These are phyloP conservation scores for Yamadazyma buinensis DNA, from an alignment of 1,139 yeast species.

Conservation along the genomic window DNA sequence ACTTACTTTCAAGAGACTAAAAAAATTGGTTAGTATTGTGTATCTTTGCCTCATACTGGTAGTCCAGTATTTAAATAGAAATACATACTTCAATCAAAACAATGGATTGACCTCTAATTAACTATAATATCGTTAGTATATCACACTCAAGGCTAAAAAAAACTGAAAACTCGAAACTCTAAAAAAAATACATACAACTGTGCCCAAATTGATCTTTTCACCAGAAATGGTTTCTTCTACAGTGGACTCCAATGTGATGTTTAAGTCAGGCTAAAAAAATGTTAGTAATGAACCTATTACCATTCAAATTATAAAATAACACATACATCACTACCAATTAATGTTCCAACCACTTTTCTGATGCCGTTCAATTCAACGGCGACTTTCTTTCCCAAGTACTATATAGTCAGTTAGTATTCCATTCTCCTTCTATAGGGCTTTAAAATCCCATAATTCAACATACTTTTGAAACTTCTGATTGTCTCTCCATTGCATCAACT, in stretches of 20 bases:
- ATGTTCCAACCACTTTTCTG: constrained; percentile 65
- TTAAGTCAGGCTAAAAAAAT: constrained; percentile 51
- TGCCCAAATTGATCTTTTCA: constrained; percentile 52
- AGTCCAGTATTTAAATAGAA: too few species aligned
- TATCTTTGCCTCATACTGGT: too few species aligned
- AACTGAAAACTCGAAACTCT: too few species aligned
- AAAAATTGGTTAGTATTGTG: constrained; percentile 10
- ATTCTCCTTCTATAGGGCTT: constrained; percentile 18
- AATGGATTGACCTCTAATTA: constrained; percentile 60
- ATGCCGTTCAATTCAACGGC: constrained; percentile 71
- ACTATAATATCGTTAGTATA: constrained; percentile 30
- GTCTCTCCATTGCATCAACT: too few species aligned
- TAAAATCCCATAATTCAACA: constrained; percentile 16
- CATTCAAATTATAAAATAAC: constrained; percentile 3
- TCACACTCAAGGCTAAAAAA: too few species aligned
- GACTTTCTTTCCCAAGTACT: constrained; percentile 77
- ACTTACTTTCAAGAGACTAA: constrained; percentile 30
- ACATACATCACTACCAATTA: constrained; percentile 74
- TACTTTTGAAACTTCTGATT: constrained; percentile 19
- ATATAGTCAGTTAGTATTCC: constrained; percentile 19
- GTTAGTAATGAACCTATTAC: constrained; percentile 15
- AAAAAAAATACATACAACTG: constrained; percentile 33
- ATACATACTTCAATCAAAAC: constrained; percentile 52
- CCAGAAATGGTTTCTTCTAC: constrained; percentile 55
- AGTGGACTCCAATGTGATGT: constrained; percentile 71